Conservation (phyloP, 768 basidiomycete species). For the Mycena sanguinolenta region DNA sequence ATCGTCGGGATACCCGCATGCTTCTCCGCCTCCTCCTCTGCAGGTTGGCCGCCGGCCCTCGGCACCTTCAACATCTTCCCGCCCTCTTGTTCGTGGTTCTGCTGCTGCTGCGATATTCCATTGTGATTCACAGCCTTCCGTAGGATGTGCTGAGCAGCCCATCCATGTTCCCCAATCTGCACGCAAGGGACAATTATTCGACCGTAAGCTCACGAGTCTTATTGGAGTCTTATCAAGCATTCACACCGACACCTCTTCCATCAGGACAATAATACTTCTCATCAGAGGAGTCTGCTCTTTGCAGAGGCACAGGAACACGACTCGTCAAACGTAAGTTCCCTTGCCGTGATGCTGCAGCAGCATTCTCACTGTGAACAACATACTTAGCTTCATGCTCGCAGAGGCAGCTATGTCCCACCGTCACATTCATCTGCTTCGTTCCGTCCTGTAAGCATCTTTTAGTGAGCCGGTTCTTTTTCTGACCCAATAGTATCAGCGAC, state of each 20-base stretch:
- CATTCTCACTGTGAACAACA: neutral
- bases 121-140: neutral
- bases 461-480: neutral
- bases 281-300: conserved; percentile 2
- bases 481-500: conserved; percentile 12
- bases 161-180: conserved; percentile 25
- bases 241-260: neutral
- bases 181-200: conserved; percentile 13
- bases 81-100: conserved; percentile 5
- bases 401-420: neutral
- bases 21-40: conserved; percentile 30
- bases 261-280: conserved; percentile 9
- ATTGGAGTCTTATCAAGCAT: neutral
- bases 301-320: conserved; percentile 18
- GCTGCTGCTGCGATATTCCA: neutral
- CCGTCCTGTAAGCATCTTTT: neutral
- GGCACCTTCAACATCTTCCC: conserved; percentile 3
- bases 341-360: neutral
- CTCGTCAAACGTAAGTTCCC: conserved; percentile 6
- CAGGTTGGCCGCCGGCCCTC: conserved; percentile 29
- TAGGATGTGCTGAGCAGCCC: conserved; percentile 29
- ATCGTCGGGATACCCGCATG: neutral
- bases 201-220: conserved; percentile 13
- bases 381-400: neutral
- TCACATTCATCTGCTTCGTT: neutral